These are phyloP conservation scores for Mycena sp. DNA, from an alignment of 1,284 basidiomycete species.

Conservation along the genomic window DNA sequence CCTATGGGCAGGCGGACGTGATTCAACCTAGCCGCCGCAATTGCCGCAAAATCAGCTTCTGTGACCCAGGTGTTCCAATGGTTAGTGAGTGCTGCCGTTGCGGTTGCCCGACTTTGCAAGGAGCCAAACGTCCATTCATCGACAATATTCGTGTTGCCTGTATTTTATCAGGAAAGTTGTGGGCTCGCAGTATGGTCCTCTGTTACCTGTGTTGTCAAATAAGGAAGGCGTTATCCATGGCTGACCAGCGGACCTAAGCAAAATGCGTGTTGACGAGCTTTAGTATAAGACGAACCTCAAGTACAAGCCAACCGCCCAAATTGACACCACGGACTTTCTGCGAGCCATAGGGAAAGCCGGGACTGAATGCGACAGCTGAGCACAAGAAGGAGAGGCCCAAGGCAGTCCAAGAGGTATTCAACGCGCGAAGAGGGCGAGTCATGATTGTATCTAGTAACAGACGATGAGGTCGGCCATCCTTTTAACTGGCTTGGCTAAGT, in stretches of 20 bases:
- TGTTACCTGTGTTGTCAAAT: constrained; percentile 74
- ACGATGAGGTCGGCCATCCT: too few relatives aligned
- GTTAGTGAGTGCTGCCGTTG: constrained; percentile 57
- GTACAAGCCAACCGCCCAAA: constrained; percentile 83
- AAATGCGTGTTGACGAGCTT: neutral
- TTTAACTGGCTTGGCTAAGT: neutral
- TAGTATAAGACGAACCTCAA: constrained; percentile 55
- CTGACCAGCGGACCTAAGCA: constrained; percentile 44
- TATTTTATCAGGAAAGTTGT: neutral
- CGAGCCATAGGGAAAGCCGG: constrained; percentile 62
- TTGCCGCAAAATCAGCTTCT: constrained; percentile 74
- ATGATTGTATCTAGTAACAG: too few relatives aligned
- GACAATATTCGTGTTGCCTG: constrained; percentile 67
- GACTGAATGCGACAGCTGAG: constrained; percentile 41
- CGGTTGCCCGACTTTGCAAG: constrained; percentile 61
- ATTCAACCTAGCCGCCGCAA: constrained; percentile 81
- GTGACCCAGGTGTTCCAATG: constrained; percentile 91
- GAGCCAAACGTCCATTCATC: constrained; percentile 91
- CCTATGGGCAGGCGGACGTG: constrained; percentile 65
- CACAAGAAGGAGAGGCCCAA: constrained; percentile 37
- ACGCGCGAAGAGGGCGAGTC: constrained; percentile 9
- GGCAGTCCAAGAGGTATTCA: constrained; percentile 4
- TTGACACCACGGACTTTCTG: constrained; percentile 78
- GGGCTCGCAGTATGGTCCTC: neutral
- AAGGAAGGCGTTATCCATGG: constrained; percentile 89